These are phyloP conservation scores for Apiosordaria backusii DNA, from an alignment of 495 filamentous ascomycete genomes.

Conservation along the genomic window DNA sequence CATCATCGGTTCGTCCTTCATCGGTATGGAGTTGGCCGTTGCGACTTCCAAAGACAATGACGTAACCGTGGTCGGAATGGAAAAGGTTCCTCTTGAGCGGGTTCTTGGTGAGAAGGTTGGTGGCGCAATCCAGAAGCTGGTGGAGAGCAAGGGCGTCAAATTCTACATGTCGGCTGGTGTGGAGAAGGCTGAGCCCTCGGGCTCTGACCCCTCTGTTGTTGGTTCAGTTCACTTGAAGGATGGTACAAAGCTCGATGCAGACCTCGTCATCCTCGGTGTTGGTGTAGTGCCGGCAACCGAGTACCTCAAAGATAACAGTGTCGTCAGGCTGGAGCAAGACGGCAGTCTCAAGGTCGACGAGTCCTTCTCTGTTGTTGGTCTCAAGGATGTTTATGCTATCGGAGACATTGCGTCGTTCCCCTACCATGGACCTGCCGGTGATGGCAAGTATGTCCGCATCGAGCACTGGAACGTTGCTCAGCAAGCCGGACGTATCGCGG, in stretches of 20 bases:
- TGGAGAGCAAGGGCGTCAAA: slow-evolving; percentile 83
- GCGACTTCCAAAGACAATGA: slow-evolving; percentile 67
- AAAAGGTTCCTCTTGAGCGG: slow-evolving; percentile 77
- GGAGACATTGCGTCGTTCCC: slow-evolving; percentile 96
- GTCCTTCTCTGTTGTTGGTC: slow-evolving; percentile 65
- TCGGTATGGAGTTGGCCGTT: slow-evolving; percentile 93
- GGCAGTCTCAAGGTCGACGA: slow-evolving; percentile 76
- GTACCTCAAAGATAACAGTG: slow-evolving; percentile 70
- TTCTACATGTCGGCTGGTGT: slow-evolving; percentile 80
- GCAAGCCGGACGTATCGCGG: slow-evolving; percentile 78
- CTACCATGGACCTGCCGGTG: slow-evolving; percentile 83
- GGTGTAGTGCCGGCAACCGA: slow-evolving; percentile 84
- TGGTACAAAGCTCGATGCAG: slow-evolving; percentile 77
- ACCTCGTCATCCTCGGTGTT: slow-evolving; percentile 86
- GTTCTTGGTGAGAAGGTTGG: slow-evolving; percentile 83
- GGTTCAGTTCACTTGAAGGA: slow-evolving; percentile 83
- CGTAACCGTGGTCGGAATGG: slow-evolving; percentile 93
- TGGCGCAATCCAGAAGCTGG: slow-evolving; percentile 65
- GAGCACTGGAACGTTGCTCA: slow-evolving; percentile 99
- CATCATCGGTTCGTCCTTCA: slow-evolving; percentile 87
- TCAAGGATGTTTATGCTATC: slow-evolving; percentile 84
- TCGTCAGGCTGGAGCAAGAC: slow-evolving; percentile 68
- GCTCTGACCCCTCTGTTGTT: slow-evolving; percentile 60
- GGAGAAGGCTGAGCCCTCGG: slow-evolving; percentile 71
- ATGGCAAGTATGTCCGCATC: slow-evolving; percentile 65